Percentiles rank a stretch among this genome's conserved stretches.
phyloP scores from a whole-genome alignment of 2,329 filamentous ascomycete species.

The Penicillium sp. region DNA sequence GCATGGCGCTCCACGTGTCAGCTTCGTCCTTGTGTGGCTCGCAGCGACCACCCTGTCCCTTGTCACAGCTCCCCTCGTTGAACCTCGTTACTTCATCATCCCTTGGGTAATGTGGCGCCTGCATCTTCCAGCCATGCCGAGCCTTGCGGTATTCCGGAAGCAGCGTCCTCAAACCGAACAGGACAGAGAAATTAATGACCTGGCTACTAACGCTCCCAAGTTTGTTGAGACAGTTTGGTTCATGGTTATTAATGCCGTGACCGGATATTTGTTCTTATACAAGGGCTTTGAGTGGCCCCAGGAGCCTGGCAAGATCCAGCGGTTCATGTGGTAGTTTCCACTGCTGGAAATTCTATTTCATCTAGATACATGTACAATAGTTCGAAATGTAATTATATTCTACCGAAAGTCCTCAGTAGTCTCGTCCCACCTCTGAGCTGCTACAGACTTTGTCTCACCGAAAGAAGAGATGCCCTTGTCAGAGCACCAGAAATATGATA shows the following conservation, averaged over 20 bases:
- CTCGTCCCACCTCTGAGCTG: too few species aligned
- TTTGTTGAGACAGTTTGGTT: conserved; percentile 60
- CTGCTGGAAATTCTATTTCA: neutral
- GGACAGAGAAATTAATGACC: conserved; percentile 26
- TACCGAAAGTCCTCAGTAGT: neutral
- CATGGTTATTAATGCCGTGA: conserved; percentile 52
- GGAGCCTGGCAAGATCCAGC: conserved; percentile 58
- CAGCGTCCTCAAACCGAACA: conserved; percentile 23
- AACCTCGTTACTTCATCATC: conserved; percentile 93
- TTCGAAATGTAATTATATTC: neutral
- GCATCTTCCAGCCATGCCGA: conserved; percentile 60
- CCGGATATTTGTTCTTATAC: conserved; percentile 58
- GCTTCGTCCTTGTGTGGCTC: conserved; percentile 63
- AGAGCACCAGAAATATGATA: too few species aligned
- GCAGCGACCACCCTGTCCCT: conserved; percentile 74
- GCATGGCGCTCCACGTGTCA: conserved; percentile 39
- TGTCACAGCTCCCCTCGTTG: conserved; percentile 85
- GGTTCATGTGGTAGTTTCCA: conserved; percentile 58
- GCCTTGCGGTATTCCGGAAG: conserved; percentile 29
- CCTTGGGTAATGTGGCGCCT: conserved; percentile 93
- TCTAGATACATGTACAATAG: neutral
- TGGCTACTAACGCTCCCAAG: conserved; percentile 30
- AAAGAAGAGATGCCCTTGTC: neutral
- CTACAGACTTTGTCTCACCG: too few species aligned
- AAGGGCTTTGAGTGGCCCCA: conserved; percentile 59